Conservation (phyloP, 305 asterid genomes). For the Solanum hybrid region DNA sequence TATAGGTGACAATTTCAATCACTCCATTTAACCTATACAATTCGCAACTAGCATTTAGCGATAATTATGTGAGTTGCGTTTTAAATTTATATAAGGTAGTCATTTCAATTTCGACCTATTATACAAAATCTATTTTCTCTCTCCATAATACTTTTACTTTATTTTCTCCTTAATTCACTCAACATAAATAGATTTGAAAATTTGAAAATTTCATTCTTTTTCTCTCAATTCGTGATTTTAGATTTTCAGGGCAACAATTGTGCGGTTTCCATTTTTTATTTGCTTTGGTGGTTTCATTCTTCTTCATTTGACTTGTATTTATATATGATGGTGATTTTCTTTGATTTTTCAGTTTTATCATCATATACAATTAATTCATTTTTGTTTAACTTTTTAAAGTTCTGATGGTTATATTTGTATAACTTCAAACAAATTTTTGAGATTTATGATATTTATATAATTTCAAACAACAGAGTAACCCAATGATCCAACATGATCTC, state of each 20-base stretch:
- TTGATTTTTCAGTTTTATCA: neutral
- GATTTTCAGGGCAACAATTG: neutral
- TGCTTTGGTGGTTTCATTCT: neutral
- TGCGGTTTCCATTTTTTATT: neutral
- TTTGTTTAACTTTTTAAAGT: neutral
- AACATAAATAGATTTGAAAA: neutral
- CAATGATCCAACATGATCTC: too few species aligned
- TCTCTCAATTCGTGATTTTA: neutral
- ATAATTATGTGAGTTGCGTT: neutral
- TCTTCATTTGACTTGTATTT: neutral
- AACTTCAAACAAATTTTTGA: neutral
- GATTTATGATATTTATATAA: too few species aligned
- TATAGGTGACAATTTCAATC: neutral
- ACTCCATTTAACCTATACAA: neutral
- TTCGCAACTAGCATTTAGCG: neutral
- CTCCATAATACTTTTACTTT: neutral
- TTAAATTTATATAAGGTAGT: too few species aligned
- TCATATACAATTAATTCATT: neutral
- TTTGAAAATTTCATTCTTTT: neutral
- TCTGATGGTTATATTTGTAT: neutral
- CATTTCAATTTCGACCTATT: neutral
- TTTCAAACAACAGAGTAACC: too few species aligned
- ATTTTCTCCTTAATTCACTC: neutral
- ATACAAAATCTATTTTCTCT: neutral
- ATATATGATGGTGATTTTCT: neutral